Conservation (phyloP, 2,329 filamentous ascomycete species). For the Diplocarpon mali region DNA sequence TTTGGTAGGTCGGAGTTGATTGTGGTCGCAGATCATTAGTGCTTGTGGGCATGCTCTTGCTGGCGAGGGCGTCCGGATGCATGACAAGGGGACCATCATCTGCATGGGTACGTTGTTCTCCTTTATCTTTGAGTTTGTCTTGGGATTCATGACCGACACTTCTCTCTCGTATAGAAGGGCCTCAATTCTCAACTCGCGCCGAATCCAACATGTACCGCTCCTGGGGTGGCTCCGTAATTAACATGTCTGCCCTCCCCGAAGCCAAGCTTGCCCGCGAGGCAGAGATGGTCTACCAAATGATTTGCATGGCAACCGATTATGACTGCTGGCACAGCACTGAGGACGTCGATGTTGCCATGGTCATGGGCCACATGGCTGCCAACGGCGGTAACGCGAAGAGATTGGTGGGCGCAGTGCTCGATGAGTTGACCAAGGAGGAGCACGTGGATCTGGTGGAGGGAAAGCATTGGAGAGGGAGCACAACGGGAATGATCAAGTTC, state of each 20-base stretch:
- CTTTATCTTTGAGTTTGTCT: no score
- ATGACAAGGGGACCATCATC: constrained; percentile 74
- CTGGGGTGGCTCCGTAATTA: constrained; percentile 92
- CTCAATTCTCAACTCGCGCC: constrained; percentile 91
- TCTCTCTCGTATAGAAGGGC: constrained; percentile 58
- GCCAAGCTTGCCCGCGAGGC: constrained; percentile 93
- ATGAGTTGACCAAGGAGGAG: constrained; percentile 71
- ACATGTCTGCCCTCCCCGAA: constrained; percentile 94
- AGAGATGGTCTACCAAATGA: constrained; percentile 94
- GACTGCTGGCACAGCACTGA: constrained; percentile 88
- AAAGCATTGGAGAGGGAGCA: constrained; percentile 68
- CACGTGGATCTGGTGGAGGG: constrained; percentile 65
- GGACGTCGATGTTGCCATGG: constrained; percentile 91
- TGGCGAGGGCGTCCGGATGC: constrained; percentile 74
- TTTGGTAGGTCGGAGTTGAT: background rate
- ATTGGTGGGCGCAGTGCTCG: constrained; percentile 76
- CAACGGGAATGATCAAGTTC: constrained; percentile 65
- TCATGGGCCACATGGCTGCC: constrained; percentile 90
- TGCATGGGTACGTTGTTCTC: constrained; percentile 64
- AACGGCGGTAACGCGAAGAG: constrained; percentile 81
- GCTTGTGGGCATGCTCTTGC: constrained; percentile 64
- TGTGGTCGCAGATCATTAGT: constrained; percentile 47
- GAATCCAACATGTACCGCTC: constrained; percentile 91
- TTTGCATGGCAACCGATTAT: constrained; percentile 99
- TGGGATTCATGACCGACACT: constrained; percentile 1